Conservation (phyloP, 805 yeast genomes). For the Candida caryicola region DNA sequence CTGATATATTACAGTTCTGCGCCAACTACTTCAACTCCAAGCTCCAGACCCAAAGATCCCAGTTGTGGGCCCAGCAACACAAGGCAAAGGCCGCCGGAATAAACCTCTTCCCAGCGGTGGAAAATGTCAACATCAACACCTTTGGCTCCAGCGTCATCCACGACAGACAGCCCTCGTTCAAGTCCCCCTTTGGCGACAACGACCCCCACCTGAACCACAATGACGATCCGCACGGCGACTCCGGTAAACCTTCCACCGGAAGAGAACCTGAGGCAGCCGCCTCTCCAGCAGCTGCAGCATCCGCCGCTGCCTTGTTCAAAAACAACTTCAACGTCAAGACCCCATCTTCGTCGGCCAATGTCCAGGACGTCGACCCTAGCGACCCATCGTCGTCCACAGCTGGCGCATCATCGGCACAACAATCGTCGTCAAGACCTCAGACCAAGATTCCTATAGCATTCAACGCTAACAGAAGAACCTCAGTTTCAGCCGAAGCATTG, state of each 20-base stretch:
- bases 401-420: slow-evolving; percentile 19
- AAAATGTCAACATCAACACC: slow-evolving; percentile 30
- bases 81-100: slow-evolving; percentile 52
- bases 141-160: slow-evolving; percentile 27
- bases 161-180: slow-evolving; percentile 47
- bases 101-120: slow-evolving; percentile 41
- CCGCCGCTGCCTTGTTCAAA: slow-evolving; percentile 13
- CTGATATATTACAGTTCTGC: slow-evolving; percentile 71
- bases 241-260: slow-evolving; percentile 3
- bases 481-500: slow-evolving; percentile 86
- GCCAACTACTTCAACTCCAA: slow-evolving; percentile 66
- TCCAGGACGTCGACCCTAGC: slow-evolving; percentile 11
- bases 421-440: slow-evolving; percentile 20
- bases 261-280: slow-evolving; percentile 10
- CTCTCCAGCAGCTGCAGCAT: slow-evolving; percentile 6
- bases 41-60: slow-evolving; percentile 56
- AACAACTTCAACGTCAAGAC: slow-evolving; percentile 14
- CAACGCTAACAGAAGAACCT: slow-evolving; percentile 81
- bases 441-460: slow-evolving; percentile 54
- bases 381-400: slow-evolving; percentile 17
- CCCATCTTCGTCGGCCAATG: slow-evolving; percentile 8
- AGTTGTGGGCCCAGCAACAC: slow-evolving; percentile 48
- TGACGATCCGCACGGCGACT: slow-evolving; percentile 8
- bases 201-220: slow-evolving; percentile 57
- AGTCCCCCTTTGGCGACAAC: slow-evolving; percentile 60